Evolutionary conservation across 108 stramenopile genomes (phyloP).

Genomic region (Nitzschia sp.): DNA sequence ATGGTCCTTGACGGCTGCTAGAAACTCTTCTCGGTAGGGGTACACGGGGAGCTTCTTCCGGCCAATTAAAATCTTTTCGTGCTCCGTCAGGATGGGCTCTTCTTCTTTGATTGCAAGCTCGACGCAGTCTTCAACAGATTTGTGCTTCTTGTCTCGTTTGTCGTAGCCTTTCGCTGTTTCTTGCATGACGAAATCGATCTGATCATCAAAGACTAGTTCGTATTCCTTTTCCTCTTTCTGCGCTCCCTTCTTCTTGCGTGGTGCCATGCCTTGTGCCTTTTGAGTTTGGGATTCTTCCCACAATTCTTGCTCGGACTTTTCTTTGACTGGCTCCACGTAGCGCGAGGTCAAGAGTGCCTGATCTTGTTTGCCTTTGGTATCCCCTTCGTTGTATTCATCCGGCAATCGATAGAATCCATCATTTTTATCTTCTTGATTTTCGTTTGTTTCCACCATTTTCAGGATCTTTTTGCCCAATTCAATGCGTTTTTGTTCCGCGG

Average conservation of each 20-base stretch:
- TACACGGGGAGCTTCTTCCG: conserved; percentile 95
- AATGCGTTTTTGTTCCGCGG: conserved; percentile 67
- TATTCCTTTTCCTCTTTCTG: conserved; percentile 70
- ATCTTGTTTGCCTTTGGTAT: conserved; percentile 65
- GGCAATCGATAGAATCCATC: conserved; percentile 81
- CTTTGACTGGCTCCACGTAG: conserved; percentile 88
- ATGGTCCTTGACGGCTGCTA: conserved; percentile 88
- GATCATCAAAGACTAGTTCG: conserved; percentile 95
- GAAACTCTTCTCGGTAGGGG: conserved; percentile 92
- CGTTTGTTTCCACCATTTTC: conserved; percentile 66
- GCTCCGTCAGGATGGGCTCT: conserved; percentile 65
- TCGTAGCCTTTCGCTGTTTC: conserved; percentile 86
- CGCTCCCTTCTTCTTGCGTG: conserved; percentile 26
- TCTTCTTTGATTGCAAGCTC: conserved; percentile 11
- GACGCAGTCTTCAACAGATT: conserved; percentile 11
- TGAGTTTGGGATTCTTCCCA: conserved; percentile 96
- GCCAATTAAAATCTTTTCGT: conserved; percentile 89
- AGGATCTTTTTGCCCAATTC: conserved; percentile 83
- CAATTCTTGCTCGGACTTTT: conserved; percentile 94
- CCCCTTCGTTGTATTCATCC: conserved; percentile 63
- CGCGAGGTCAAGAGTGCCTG: conserved; percentile 81
- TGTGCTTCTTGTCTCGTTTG: conserved; percentile 49
- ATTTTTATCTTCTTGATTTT: conserved; percentile 46
- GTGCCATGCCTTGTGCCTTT: conserved; percentile 50
- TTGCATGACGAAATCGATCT: conserved; percentile 94